Base-by-base conservation (phyloP, 2,329 filamentous ascomycete genomes). In the Colletotrichum sp. region DNA sequence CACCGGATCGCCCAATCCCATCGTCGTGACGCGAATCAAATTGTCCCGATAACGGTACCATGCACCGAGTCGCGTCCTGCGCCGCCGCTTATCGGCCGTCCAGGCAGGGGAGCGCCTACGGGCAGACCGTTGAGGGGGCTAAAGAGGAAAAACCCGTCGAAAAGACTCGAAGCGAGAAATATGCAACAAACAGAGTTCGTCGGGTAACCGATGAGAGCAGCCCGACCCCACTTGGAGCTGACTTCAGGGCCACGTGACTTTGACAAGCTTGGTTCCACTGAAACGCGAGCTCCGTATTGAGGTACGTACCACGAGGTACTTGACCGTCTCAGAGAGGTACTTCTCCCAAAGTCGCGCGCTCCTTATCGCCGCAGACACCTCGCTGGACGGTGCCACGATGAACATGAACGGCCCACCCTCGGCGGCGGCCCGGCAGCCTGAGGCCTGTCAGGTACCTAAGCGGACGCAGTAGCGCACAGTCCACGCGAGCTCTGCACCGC, bases 11-110 rank as follows among this genome's bases (percentile, higher is more conserved):
- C 57, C 73, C 63, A 76, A 68, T 68, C 44, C 63, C 30, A 18
- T 59, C 21, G 10, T 55, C 44, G 62, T 72, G 73, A 72, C 73
- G 69, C 69, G 57, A 68, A 72, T 64, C 55, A 68, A 68, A 62
- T 57, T 62, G 55, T 68, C 55, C 49, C 63, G 68, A 72, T 76
- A 68, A 34, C 57, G n/a, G 44, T 49, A 21, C 10, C 10, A n/a
- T 76, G n/a, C 7, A 26, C n/a, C 30, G 39, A 72, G 62, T 75
- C 72, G 63, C 55, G 24, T 60, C 36, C 66, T 24, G 32, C n/a
- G 21, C 49, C 26, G 49, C 32, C 28, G 15, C 72, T 63, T 66
- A 72, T 75, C 52, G 18, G n/a, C 24, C 21, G 13, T 18, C 39
- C 10, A 49, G n/a, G 44, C 44, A 49, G 10, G 44, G 30, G 12